Percentiles rank a stretch among this genome's conserved stretches.
Conservation (phyloP, 2,329 filamentous ascomycete genomes). For the Fusarium musae region DNA sequence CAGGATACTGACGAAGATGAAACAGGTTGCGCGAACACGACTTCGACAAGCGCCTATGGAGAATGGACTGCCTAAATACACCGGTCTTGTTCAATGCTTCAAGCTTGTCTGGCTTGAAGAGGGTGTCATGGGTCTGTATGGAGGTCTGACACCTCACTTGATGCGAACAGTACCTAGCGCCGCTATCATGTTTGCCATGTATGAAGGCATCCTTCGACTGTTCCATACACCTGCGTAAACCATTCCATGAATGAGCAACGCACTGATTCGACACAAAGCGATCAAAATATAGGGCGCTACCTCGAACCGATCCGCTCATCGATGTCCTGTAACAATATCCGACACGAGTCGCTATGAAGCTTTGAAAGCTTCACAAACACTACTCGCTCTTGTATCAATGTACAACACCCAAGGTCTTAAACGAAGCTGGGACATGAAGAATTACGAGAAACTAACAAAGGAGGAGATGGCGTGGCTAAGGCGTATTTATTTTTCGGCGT, state of each 20-base stretch:
- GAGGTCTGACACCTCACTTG: conserved; percentile 90
- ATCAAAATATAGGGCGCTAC: neutral
- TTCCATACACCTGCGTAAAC: conserved; percentile 53
- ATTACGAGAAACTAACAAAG: conserved; percentile 12
- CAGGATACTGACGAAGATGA: neutral
- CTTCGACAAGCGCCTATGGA: conserved; percentile 84
- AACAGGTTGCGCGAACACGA: conserved; percentile 80
- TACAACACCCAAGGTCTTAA: conserved; percentile 14
- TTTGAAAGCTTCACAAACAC: neutral
- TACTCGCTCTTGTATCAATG: conserved; percentile 6
- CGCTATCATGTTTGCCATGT: conserved; percentile 97
- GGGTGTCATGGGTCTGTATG: conserved; percentile 86
- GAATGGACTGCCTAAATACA: conserved; percentile 82
- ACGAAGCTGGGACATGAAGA: conserved; percentile 1
- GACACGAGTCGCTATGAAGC: neutral
- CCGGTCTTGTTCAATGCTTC: conserved; percentile 89
- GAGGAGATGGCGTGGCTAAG: conserved; percentile 9
- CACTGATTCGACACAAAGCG: neutral
- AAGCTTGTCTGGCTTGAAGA: conserved; percentile 88
- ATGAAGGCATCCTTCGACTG: conserved; percentile 66
- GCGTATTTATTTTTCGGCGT: conserved; percentile 26
- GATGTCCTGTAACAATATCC: conserved; percentile 26
- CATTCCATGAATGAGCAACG: neutral
- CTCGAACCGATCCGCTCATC: neutral
- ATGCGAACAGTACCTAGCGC: conserved; percentile 91